Conservation (phyloP, 2,329 filamentous ascomycete genomes). For the Exophiala aquamarina region DNA sequence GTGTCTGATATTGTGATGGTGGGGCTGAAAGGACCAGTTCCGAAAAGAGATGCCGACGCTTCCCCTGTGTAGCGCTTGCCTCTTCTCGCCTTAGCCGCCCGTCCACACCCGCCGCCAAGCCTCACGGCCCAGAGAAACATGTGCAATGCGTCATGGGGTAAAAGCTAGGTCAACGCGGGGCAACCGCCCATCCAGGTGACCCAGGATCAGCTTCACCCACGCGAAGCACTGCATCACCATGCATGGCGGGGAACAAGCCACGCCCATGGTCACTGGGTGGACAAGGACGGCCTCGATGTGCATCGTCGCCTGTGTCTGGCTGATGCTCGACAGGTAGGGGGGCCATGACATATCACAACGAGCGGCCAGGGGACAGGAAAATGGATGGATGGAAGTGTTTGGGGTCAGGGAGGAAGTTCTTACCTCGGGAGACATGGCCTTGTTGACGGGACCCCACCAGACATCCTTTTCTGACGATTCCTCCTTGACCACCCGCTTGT, state of each 20-base stretch:
- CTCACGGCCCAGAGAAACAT: slow-evolving; percentile 6
- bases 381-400: slow-evolving; percentile 14
- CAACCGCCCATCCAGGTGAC: background rate
- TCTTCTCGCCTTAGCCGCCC: slow-evolving; percentile 1
- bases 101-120: slow-evolving; percentile 18
- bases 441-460: slow-evolving; percentile 99
- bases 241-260: slow-evolving; percentile 2
- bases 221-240: background rate
- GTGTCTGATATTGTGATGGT: background rate
- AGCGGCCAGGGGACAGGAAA: slow-evolving; percentile 24
- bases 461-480: slow-evolving; percentile 83
- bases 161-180: slow-evolving; percentile 18
- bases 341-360: slow-evolving; percentile 24
- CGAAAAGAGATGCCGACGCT: background rate
- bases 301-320: no score
- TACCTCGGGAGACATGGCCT: slow-evolving; percentile 97
- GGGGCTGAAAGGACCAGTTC: background rate
- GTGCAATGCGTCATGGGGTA: slow-evolving; percentile 19
- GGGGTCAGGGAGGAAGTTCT: slow-evolving; percentile 39
- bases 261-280: no score
- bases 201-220: slow-evolving; percentile 1
- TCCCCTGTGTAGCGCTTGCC: background rate
- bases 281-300: no score
- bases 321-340: slow-evolving; percentile 13
- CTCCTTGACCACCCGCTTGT: slow-evolving; percentile 98